Base-by-base conservation (phyloP, 306 rosid genomes). In the Prosopis cineraria region DNA sequence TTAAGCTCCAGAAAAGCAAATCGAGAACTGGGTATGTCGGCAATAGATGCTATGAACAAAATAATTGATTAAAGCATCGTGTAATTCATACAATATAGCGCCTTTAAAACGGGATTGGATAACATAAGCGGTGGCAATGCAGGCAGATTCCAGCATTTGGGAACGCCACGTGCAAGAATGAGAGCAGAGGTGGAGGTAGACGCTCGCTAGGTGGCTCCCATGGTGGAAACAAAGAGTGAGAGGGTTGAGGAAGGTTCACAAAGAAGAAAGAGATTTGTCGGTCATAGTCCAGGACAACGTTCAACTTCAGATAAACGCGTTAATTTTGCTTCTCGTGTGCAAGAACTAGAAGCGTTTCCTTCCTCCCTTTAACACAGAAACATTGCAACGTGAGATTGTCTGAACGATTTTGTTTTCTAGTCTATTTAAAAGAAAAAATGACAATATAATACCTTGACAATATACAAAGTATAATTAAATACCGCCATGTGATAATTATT, bases 21-120 rank as follows among this genome's bases (percentile, higher is more conserved):
- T 73, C 60, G 45, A 37, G 25, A 76, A 64, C 37, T 36, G 79
- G 66, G 41, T n/a, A 41, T 29, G 48, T 67, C 20, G 63, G 78
- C 20, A 68, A 73, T 27, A 59, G 58, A 44, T 30, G 55, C n/a
- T 70, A 50, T 20, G 50, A 52, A 55, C 36, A 55, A 22, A 66
- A 19, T 8, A 81, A 80, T 60, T 77, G 80, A 77, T 45, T n/a
- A 81, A 48, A 24, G 13, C 9, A 62, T 64, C 73, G 74, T 48
- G 50, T 79, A 84, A 84, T 75, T 68, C 85, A 78, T 22, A 76
- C 16, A 70, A 78, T 17, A 11, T 3, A 56, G 74, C 72, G 76
- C 80, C 87, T 56, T 70, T 50, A 68, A 66, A 67, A 53, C 27
- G 45, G 65, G 56, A 24, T 36, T 45, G 56, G 17, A 69, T 59